phyloP scores from a whole-genome alignment of 495 filamentous ascomycete species.

The Pyrenopolyporus hunteri region DNA sequence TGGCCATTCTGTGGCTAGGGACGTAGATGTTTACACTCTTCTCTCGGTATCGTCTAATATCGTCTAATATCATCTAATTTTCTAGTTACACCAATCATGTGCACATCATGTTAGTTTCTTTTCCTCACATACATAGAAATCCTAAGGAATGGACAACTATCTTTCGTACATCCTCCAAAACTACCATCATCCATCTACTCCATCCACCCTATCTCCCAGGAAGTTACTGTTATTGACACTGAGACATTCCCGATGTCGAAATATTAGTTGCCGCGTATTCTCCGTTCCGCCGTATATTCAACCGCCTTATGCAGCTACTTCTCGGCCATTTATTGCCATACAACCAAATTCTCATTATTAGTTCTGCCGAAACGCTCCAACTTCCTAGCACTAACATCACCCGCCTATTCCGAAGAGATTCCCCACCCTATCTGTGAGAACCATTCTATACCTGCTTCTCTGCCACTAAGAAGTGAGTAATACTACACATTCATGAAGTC shows the following conservation, averaged over 20 bases:
- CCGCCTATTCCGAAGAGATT: not conserved
- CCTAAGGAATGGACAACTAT: too few relatives aligned
- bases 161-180: constrained; percentile 8
- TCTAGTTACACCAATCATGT: too few relatives aligned
- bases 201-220: constrained; percentile 1
- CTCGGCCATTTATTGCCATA: not conserved
- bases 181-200: constrained; percentile 8
- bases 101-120: too few relatives aligned
- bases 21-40: not conserved
- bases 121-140: too few relatives aligned
- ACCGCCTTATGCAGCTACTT: not conserved
- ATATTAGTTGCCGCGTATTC: constrained; percentile 13
- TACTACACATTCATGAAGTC: constrained; percentile 17
- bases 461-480: not conserved
- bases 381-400: constrained; percentile 5
- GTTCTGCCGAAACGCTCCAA: not conserved
- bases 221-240: too few relatives aligned
- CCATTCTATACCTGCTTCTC: not conserved
- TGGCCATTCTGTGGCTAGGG: not conserved
- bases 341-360: not conserved
- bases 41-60: too few relatives aligned
- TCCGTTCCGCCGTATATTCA: constrained; percentile 28
- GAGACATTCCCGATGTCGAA: not conserved
- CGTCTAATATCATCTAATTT: too few relatives aligned
- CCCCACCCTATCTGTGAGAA: not conserved